Conservation (phyloP, 2,329 filamentous ascomycete genomes). For the Nemania serpens region DNA sequence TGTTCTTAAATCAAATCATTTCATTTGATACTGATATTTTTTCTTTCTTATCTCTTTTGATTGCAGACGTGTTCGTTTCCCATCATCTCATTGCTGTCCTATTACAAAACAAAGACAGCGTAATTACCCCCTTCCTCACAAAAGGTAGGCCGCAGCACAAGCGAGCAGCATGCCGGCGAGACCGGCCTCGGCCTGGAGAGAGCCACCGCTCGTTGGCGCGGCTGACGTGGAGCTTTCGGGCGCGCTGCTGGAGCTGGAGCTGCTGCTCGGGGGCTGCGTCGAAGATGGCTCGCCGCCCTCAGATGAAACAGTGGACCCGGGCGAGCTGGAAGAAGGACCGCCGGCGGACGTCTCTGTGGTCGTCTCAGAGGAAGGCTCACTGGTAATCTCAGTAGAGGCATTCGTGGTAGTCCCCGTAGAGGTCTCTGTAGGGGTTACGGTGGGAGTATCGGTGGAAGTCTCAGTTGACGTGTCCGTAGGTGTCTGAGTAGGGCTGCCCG, state of each 20-base stretch:
- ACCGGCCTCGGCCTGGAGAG: constrained; percentile 23
- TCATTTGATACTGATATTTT: background rate
- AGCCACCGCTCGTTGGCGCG: constrained; percentile 23
- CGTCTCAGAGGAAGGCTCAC: no score
- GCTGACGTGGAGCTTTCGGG: constrained; percentile 12
- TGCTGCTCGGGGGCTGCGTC: constrained; percentile 12
- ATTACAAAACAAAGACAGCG: background rate
- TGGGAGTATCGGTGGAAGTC: constrained; percentile 10
- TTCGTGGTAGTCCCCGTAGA: background rate
- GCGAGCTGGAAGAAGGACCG: constrained; percentile 10
- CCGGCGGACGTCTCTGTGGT: background rate
- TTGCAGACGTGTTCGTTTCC: background rate
- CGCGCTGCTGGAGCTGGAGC: constrained; percentile 1
- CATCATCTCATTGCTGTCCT: background rate
- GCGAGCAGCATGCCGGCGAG: constrained; percentile 31
- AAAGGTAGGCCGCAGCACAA: constrained; percentile 30
- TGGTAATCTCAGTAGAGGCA: background rate
- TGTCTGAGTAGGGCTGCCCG: constrained; percentile 5
- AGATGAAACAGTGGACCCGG: constrained; percentile 1
- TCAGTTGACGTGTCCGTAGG: constrained; percentile 8
- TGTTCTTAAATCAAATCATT: background rate
- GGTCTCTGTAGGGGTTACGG: background rate
- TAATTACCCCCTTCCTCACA: constrained; percentile 23
- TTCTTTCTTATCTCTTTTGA: background rate
- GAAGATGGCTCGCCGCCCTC: constrained; percentile 3